Evolutionary conservation across 1,284 basidiomycete genomes (phyloP).

Genomic region (Ceratobasidium sp.): DNA sequence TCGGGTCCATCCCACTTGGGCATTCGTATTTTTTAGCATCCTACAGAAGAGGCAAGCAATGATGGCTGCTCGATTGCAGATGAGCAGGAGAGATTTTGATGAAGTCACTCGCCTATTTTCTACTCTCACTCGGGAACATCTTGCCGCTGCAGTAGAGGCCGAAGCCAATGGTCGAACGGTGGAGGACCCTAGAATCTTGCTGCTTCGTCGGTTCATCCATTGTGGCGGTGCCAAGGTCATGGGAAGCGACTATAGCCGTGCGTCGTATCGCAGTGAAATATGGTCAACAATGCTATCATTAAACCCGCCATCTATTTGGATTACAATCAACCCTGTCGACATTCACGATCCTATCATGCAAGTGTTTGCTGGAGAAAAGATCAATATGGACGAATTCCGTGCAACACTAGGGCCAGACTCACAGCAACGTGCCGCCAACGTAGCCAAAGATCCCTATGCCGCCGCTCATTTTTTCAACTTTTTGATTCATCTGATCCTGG

Average conservation of each 20-base stretch:
- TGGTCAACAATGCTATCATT: slow-evolving; percentile 49
- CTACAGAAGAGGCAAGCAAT: slow-evolving; percentile 52
- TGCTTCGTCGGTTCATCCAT: slow-evolving; percentile 39
- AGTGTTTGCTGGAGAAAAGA: slow-evolving; percentile 59
- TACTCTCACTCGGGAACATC: slow-evolving; percentile 36
- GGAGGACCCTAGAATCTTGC: slow-evolving; percentile 26
- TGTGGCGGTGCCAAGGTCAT: slow-evolving; percentile 46
- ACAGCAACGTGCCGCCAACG: slow-evolving; percentile 54
- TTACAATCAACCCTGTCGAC: slow-evolving; percentile 57
- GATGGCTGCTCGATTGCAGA: slow-evolving; percentile 45
- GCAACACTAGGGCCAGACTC: slow-evolving; percentile 54
- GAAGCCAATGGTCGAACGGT: slow-evolving; percentile 17
- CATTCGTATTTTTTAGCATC: slow-evolving; percentile 56
- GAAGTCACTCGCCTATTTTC: slow-evolving; percentile 5
- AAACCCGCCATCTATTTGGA: slow-evolving; percentile 52
- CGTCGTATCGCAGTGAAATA: slow-evolving; percentile 54
- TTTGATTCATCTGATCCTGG: slow-evolving; percentile 57
- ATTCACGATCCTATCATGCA: slow-evolving; percentile 58
- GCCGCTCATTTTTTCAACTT: slow-evolving; percentile 62
- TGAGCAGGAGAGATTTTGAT: slow-evolving; percentile 47
- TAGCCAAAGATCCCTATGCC: slow-evolving; percentile 60
- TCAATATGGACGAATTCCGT: slow-evolving; percentile 60
- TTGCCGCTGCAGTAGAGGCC: slow-evolving; percentile 47
- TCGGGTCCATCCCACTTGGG: slow-evolving; percentile 29
- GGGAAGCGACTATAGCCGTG: slow-evolving; percentile 51